These are phyloP conservation scores for Penicillium pancosmium DNA, from an alignment of 495 filamentous ascomycete species.

Conservation along the genomic window DNA sequence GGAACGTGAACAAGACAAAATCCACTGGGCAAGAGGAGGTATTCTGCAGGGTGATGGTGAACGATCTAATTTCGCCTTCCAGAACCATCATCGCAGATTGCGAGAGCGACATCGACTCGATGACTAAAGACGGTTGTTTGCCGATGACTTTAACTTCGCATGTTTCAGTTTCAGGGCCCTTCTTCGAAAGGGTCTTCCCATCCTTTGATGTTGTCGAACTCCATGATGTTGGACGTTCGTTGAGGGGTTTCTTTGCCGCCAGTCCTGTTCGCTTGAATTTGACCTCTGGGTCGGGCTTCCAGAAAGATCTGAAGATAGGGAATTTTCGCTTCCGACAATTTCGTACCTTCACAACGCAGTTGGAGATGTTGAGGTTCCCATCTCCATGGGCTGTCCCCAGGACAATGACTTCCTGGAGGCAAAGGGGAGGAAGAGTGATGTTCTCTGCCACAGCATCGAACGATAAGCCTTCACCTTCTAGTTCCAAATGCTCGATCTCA, in stretches of 20 bases:
- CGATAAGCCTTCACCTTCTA: conserved; percentile 70
- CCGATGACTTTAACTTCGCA: conserved; percentile 70
- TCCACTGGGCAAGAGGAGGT: conserved; percentile 76
- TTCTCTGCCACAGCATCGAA: conserved; percentile 67
- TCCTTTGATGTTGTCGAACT: conserved; percentile 52
- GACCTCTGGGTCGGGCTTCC: conserved; percentile 67
- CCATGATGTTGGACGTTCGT: conserved; percentile 58
- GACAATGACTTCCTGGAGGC: conserved; percentile 76
- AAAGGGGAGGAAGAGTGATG: conserved; percentile 74
- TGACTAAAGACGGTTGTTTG: conserved; percentile 72
- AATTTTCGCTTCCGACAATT: conserved; percentile 83
- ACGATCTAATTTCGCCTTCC: conserved; percentile 78
- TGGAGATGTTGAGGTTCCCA: conserved; percentile 72
- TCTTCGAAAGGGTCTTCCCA: conserved; percentile 39
- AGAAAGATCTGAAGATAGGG: conserved; percentile 76
- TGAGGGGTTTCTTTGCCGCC: conserved; percentile 55
- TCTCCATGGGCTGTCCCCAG: conserved; percentile 64
- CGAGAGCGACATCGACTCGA: conserved; percentile 75
- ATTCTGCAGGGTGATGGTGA: conserved; percentile 81
- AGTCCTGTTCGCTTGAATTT: conserved; percentile 79
- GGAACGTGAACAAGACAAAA: conserved; percentile 82
- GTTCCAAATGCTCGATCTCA: conserved; percentile 77
- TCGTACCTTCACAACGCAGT: conserved; percentile 76
- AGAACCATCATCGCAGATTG: conserved; percentile 90
- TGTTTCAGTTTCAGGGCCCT: conserved; percentile 37